Conservation (phyloP, 192 early-diverging fungal genomes). For the Entrophospora sp. region DNA sequence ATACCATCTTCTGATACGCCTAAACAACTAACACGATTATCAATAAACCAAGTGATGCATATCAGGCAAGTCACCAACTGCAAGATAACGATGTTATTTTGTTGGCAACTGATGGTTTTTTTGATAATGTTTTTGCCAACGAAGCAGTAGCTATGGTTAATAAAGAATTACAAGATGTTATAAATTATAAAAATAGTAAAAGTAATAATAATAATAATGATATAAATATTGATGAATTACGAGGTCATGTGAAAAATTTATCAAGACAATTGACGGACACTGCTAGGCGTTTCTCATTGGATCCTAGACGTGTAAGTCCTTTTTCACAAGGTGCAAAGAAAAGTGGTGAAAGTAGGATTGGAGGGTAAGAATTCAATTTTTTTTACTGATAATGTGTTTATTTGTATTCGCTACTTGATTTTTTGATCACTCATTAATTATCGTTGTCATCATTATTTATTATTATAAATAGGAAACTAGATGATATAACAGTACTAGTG, state of each 20-base stretch:
- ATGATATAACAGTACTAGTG: conserved; percentile 51
- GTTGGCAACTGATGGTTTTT: conserved; percentile 51
- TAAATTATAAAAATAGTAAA: conserved; percentile 19
- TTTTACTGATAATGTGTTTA: no score
- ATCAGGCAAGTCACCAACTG: conserved; percentile 38
- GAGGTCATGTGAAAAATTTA: conserved; percentile 34
- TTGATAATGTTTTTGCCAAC: conserved; percentile 50
- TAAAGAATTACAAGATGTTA: conserved; percentile 29
- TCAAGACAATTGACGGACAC: conserved; percentile 43
- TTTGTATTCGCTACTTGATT: background rate
- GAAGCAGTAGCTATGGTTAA: conserved; percentile 47
- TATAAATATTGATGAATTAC: conserved; percentile 26
- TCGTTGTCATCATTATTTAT: background rate
- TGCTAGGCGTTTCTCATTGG: conserved; percentile 38
- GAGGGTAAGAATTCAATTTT: conserved; percentile 27
- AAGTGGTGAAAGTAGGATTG: conserved; percentile 31
- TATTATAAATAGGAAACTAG: conserved; percentile 35
- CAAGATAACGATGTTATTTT: conserved; percentile 53
- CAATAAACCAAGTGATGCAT: conserved; percentile 54
- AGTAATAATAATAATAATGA: conserved; percentile 5
- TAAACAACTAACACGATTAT: conserved; percentile 94
- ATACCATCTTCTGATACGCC: conserved; percentile 96
- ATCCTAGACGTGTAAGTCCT: conserved; percentile 41
- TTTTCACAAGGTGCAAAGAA: conserved; percentile 40
- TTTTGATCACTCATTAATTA: background rate